A percentile compares a stretch with the other conserved stretches of the same genome.
Evolutionary conservation across 345 rosid genomes (phyloP).

Genomic region (Salix exigua): DNA sequence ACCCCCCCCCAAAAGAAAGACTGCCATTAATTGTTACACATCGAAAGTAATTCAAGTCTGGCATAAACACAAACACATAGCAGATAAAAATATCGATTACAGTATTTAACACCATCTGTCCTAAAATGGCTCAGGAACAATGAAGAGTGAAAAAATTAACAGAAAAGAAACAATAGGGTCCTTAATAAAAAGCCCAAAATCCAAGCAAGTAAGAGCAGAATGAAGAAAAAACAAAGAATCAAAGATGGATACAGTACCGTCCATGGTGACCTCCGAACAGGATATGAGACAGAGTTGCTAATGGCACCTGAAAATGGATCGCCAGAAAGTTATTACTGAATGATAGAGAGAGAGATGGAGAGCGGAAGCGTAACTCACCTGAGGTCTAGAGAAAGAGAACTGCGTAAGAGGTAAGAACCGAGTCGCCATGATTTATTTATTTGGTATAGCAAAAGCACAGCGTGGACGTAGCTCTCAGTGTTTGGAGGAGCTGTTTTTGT

Average conservation of each 20-base stretch:
- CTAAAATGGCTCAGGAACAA: not conserved
- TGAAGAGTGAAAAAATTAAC: not conserved
- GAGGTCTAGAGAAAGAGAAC: conserved; percentile 12
- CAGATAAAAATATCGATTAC: not conserved
- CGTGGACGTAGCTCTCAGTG: too few relatives aligned
- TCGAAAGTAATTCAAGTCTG: not conserved
- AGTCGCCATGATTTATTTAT: not conserved
- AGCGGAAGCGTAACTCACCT: not conserved
- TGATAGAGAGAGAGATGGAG: not conserved
- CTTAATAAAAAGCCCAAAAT: not conserved
- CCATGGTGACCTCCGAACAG: conserved; percentile 40
- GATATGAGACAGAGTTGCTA: conserved; percentile 28
- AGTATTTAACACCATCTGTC: not conserved
- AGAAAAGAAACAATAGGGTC: not conserved
- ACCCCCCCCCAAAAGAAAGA: too few relatives aligned
- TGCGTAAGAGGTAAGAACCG: conserved; percentile 9
- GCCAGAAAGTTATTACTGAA: not conserved
- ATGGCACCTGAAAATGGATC: conserved; percentile 37
- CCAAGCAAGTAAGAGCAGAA: not conserved
- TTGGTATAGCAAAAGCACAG: not conserved
- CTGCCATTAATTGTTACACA: not conserved
- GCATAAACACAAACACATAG: not conserved
- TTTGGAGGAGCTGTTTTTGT: too few relatives aligned
- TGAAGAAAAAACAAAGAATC: not conserved
- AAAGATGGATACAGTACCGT: conserved; percentile 39